A percentile compares a stretch with the other conserved stretches of the same genome.
Evolutionary conservation across 2,329 filamentous ascomycete species (phyloP).

Genomic region (Huntiella decipiens): DNA sequence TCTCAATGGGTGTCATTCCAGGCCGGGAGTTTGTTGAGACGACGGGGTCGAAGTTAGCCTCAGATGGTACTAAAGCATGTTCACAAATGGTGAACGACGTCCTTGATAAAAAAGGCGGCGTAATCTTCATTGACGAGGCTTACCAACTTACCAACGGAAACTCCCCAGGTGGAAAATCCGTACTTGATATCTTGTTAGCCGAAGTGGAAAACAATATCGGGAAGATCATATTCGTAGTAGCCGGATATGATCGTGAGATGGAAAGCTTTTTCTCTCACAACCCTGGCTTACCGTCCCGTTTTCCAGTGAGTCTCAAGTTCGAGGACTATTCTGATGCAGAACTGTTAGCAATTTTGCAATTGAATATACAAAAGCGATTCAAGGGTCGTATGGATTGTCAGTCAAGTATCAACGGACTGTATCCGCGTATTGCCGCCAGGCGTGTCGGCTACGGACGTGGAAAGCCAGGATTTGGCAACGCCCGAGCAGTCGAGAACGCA

Average conservation of each 20-base stretch:
- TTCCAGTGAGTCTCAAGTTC: slow-evolving; percentile 48
- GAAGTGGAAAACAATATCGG: slow-evolving; percentile 55
- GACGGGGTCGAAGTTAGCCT: slow-evolving; percentile 44
- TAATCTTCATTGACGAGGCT: slow-evolving; percentile 61
- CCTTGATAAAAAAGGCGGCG: slow-evolving; percentile 40
- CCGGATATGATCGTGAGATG: slow-evolving; percentile 58
- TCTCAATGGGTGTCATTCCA: slow-evolving; percentile 40
- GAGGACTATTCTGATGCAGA: slow-evolving; percentile 49
- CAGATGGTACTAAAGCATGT: slow-evolving; percentile 35
- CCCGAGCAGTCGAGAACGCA: slow-evolving; percentile 45
- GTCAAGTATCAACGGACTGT: slow-evolving; percentile 38
- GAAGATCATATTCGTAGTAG: slow-evolving; percentile 52
- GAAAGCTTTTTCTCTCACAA: slow-evolving; percentile 60
- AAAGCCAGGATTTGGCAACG: slow-evolving; percentile 53
- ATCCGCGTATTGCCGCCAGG: slow-evolving; percentile 40
- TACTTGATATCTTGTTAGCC: slow-evolving; percentile 51
- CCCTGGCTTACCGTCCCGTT: slow-evolving; percentile 48
- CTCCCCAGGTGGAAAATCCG: slow-evolving; percentile 35
- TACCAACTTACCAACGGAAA: slow-evolving; percentile 50
- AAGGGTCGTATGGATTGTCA: slow-evolving; percentile 37
- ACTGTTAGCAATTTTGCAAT: slow-evolving; percentile 39
- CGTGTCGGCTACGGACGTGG: slow-evolving; percentile 44
- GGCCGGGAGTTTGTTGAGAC: slow-evolving; percentile 44
- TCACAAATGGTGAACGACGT: slow-evolving; percentile 32
- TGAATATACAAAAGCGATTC: slow-evolving; percentile 36